Evolutionary conservation across 148 eudicot genomes (phyloP), one percentile per base, ranked within the genome.

Genomic region (Fagopyrum esculentum): DNA sequence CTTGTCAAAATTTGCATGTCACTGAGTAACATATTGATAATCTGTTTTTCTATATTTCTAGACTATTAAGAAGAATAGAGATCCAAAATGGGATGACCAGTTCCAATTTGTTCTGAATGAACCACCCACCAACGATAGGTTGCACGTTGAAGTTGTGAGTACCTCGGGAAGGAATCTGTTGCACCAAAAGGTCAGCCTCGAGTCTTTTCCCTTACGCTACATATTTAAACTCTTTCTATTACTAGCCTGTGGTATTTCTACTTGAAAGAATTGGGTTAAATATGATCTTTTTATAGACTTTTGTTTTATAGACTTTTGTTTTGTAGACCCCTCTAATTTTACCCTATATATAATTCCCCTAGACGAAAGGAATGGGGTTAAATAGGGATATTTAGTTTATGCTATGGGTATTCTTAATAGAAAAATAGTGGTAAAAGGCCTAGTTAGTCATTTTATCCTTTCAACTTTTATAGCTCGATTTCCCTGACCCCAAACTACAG

Each of bases 61-160:
- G 96, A 86, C 86, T 75, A 51, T 90, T 8, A 90, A 88, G 88
- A 90, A 88, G 83, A 90, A 85, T 64, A 80, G 92, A 78, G 96
- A 90, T 82, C 96, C 96, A 29, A 88, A 90, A 79, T 90, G 96
- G 96, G 89, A 83, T 2, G 90, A 90, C 71, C 80, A 85, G 83
- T 90, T 90, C 82, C 77, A 83, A 48, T 90, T 85, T 76, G 77
- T 82, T 56, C 54, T 87, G 74, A 90, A 85, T 52, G 96, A 90
- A 80, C 92, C 96, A 49, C 96, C 96, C 1, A 35, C 72, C 45
- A 84, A 84, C 22, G 92, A 90, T 63, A 88, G 77, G 83, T 47
- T 90, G 69, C 92, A 87, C 44, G 84, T 90, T 30, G 96, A 90
- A 82, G 96, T 90, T 59, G 63, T 78, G 44, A 90, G 96, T 80